phyloP scores from a whole-genome alignment of 306 rosid species.

The Adenanthera pavonina region DNA sequence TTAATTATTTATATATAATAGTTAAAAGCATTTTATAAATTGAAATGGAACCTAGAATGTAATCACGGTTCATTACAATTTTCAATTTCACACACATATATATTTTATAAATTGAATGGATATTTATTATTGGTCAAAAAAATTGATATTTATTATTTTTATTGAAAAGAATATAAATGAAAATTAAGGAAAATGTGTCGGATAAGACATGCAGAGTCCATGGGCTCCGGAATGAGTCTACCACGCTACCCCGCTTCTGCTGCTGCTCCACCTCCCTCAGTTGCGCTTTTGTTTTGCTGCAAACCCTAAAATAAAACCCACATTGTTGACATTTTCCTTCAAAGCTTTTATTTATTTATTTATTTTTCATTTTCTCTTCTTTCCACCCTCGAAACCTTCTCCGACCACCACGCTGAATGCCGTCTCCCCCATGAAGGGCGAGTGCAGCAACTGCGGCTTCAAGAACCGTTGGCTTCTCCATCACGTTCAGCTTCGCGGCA shows the following conservation, averaged over 20 bases:
- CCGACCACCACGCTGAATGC: not conserved
- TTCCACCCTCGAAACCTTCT: slow-evolving; percentile 29
- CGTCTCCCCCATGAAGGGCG: not conserved
- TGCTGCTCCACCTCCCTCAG: not conserved
- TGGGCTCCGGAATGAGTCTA: not conserved
- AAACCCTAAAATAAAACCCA: slow-evolving; percentile 38
- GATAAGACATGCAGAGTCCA: not conserved
- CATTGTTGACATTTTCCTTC: not conserved
- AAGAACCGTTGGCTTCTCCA: slow-evolving; percentile 59
- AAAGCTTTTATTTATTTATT: not conserved
- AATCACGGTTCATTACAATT: too few species aligned
- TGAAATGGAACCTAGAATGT: too few species aligned
- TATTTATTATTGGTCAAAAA: too few species aligned
- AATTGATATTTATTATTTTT: too few species aligned
- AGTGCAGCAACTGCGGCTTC: slow-evolving; percentile 65
- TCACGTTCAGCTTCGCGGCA: slow-evolving; percentile 53
- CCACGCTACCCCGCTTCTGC: not conserved
- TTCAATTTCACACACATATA: too few species aligned
- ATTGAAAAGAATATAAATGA: too few species aligned
- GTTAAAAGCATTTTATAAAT: too few species aligned
- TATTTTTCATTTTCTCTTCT: not conserved
- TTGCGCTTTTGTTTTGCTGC: not conserved
- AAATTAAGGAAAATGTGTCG: too few species aligned
- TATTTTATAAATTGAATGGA: too few species aligned
- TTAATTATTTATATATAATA: too few species aligned